These are phyloP conservation scores for Collybia sordida DNA, from an alignment of 768 basidiomycete genomes.

Conservation along the genomic window DNA sequence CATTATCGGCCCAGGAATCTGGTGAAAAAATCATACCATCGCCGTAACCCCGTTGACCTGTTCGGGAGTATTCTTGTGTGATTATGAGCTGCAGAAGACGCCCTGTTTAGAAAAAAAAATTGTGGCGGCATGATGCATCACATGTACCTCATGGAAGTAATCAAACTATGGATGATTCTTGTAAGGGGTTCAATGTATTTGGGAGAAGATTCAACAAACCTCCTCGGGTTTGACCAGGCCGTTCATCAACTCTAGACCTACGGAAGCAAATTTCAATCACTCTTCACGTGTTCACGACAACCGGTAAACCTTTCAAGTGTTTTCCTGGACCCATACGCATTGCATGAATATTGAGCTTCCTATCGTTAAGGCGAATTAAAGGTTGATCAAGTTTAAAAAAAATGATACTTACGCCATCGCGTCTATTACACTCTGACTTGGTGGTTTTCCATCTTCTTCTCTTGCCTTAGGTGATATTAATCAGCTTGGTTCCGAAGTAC, in stretches of 20 bases:
- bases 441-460: slow-evolving; percentile 90
- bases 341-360: slow-evolving; percentile 73
- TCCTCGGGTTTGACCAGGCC: slow-evolving; percentile 82
- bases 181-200: background rate
- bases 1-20: background rate
- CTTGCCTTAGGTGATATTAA: slow-evolving; percentile 50
- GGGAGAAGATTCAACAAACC: slow-evolving; percentile 28
- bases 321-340: slow-evolving; percentile 95
- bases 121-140: background rate
- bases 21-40: slow-evolving; percentile 49
- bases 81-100: slow-evolving; percentile 55
- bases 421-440: slow-evolving; percentile 73
- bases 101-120: background rate
- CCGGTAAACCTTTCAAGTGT: slow-evolving; percentile 58
- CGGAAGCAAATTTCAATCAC: background rate
- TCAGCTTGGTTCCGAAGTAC: background rate
- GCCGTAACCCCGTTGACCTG: slow-evolving; percentile 73
- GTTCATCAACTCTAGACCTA: slow-evolving; percentile 71
- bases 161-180: slow-evolving; percentile 57
- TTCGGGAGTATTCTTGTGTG: slow-evolving; percentile 74
- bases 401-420: slow-evolving; percentile 55
- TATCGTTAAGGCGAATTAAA: slow-evolving; percentile 16
- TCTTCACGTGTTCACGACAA: background rate
- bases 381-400: background rate
- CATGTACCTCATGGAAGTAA: slow-evolving; percentile 76